Base-by-base conservation (phyloP, 768 basidiomycete genomes). In the Suillus ampliporus region DNA sequence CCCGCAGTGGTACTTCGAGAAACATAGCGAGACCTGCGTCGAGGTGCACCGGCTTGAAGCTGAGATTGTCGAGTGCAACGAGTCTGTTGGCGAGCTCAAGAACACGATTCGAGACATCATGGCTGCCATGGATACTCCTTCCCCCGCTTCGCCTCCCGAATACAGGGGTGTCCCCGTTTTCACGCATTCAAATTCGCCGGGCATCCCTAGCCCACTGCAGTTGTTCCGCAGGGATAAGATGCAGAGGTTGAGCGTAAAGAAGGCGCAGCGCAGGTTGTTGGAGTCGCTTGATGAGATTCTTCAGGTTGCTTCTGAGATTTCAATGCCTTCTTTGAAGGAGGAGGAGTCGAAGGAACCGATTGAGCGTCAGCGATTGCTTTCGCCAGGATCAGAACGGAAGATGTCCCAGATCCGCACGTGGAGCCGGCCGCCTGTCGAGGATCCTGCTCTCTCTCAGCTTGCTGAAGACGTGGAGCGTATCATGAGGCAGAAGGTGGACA, bases 1-100 rank as follows among this genome's bases (percentile, higher is more conserved):
- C 62, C 96, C 97, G 3, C 92, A 97, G 64, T 99, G 97, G 97
- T 99, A 95, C 80, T 99, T 99, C 74, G 97, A 99, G 80, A 99
- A 98, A 80, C 97, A 99, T 80, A 99, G 95, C 84, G 97, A 99
- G 78, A 99, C 96, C 13, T 99, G 97, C 69, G 94, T 88, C 67
- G 97, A 98, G 78, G 90, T 92, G 4, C 97, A 99, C 77, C 89
- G 94, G 50, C 83, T 99, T 64, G 97, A 99, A 77, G 95, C 95
- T 19, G 96, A 97, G 76, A 95, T 99, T 67, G 79, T 84, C 43
- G 93, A 95, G 71, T 94, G 91, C 80, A 97, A 99, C 78, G 97
- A 99, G 74, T 90, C 90, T 26, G 90, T 99, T 61, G 77, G 83
- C 17, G 97, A 99, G 71, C 83, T 99, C 58, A 87, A 89, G 62